Base-by-base conservation (phyloP, 306 rosid species). In the Citrullus amarus region DNA sequence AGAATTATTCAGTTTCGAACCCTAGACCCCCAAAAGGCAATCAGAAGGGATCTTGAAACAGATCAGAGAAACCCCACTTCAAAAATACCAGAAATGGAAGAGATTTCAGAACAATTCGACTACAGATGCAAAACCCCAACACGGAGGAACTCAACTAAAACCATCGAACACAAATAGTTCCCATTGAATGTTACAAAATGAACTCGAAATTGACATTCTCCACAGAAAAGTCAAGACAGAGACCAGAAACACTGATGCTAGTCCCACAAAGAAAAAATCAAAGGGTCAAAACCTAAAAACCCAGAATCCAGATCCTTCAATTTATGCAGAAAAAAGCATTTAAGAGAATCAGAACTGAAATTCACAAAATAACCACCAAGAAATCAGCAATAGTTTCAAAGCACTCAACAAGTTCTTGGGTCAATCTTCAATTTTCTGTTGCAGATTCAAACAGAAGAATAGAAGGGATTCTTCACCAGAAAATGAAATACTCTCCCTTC, bases 21-120 rank as follows among this genome's bases (percentile, higher is more conserved):
- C 83, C 80, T 77, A 46, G 58, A 80, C 50, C 69, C 65, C 82
- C 58, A 80, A 75, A 32, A 78, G n/a, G 43, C 77, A 80, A 48
- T 71, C 76, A 36, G 48, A 56, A 56, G 43, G 60, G 79, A 79
- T 80, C 85, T 60, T 15, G 67, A 82, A 85, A 62, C 79, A 46
- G 77, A 82, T 82, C 74, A 60, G 43, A 65, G 59, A 75, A 68
- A 62, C 71, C 41, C 59, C 59, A 78, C 59, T 63, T 78, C 71
- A 46, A 46, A 59, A 78, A 59, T 61, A 22, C 32, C 74, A 59
- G 57, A 59, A 77, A 55, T 75, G 48, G 78, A 53, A 75, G 48
- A 9, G n/a, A 72, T 7, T 54, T 11, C 10, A 75, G 66, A 10
- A 36, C 34, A 75, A 75, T 75, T 56, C 38, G 38, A 46, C 56